Evolutionary conservation across 2,329 filamentous ascomycete species (phyloP), one percentile per base, ranked within the genome.

Genomic region (Pseudogymnoascus sp.): DNA sequence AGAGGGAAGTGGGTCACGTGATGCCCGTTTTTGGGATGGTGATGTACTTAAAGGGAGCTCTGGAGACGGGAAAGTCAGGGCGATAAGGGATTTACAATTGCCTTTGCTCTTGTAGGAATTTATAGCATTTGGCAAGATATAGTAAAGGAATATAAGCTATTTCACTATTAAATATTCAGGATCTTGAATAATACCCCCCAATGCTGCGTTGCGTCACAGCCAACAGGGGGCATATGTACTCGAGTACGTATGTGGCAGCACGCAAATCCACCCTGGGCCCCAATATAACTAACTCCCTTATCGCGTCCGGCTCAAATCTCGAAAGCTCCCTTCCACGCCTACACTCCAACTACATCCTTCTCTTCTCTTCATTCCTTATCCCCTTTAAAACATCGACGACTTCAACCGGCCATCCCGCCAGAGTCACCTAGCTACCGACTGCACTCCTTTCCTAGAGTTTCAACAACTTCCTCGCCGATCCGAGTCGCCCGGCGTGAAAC

Each of bases 241-340:
- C 46, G 46, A 56, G 46, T 56, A 56, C 46, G 46, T 33, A 56
- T 56, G 46, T 19, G 33, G 46, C 46, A 31, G n/a, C 26, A 56
- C 46, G 46, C 26, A 53, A 53, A 53, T 31, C 46, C 46, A 53
- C 46, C 14, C 26, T n/a, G 10, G 26, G 46, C 10, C 46, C 46
- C 46, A 50, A 50, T 50, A 53, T 53, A 53, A 53, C 46, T 53
- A 53, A 53, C 46, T 53, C 46, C 46, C 46, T 53, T 53, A 53
- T 53, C 46, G 46, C 46, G 46, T 26, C 46, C n/a, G 7, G 41
- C 8, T 53, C 46, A 53, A 53, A 53, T 53, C 46, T 50, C 26
- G 3, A 53, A 53, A 31, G 26, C 26, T 31, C 46, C 46, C 46
- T 31, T 31, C 26, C 8, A 19, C 41, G 41, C 38, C 7, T 41